Evolutionary conservation across 495 filamentous ascomycete genomes (phyloP).

Genomic region (Talaromyces adpressus): DNA sequence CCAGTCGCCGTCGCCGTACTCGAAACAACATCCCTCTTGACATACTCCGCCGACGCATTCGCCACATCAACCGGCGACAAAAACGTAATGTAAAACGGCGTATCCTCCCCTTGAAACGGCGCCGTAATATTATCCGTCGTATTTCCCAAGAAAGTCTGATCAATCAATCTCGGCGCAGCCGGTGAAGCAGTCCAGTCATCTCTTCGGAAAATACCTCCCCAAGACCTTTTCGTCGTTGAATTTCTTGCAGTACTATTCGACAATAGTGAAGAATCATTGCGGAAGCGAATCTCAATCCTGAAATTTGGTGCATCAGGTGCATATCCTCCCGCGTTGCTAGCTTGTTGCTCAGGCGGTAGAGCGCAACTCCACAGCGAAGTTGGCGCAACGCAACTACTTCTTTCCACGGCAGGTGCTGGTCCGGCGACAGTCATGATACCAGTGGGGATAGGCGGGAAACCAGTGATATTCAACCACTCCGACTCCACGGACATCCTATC

Average conservation of each 20-base stretch:
- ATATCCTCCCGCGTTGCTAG: constrained; percentile 47
- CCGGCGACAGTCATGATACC: constrained; percentile 70
- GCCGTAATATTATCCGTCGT: constrained; percentile 69
- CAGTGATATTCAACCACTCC: constrained; percentile 75
- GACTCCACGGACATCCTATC: constrained; percentile 38
- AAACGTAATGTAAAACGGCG: constrained; percentile 45
- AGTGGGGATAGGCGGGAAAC: constrained; percentile 78
- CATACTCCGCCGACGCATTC: not conserved
- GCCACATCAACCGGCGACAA: constrained; percentile 25
- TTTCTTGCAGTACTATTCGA: constrained; percentile 28
- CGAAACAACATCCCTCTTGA: not conserved
- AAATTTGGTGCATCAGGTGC: constrained; percentile 65
- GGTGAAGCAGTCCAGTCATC: constrained; percentile 42
- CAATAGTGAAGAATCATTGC: constrained; percentile 52
- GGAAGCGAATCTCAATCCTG: constrained; percentile 69
- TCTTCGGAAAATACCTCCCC: constrained; percentile 6
- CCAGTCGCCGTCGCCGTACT: not conserved
- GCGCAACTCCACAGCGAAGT: constrained; percentile 75
- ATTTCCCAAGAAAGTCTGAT: constrained; percentile 73
- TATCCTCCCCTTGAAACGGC: constrained; percentile 43
- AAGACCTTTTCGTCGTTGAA: constrained; percentile 14
- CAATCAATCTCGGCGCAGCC: constrained; percentile 54
- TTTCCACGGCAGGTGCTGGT: constrained; percentile 48
- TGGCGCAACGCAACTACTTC: constrained; percentile 60
- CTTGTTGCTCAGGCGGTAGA: constrained; percentile 67